Evolutionary conservation across 148 eudicot genomes (phyloP), one percentile per base, ranked within the genome.

Genomic region (Mesembryanthemum crystallinum): DNA sequence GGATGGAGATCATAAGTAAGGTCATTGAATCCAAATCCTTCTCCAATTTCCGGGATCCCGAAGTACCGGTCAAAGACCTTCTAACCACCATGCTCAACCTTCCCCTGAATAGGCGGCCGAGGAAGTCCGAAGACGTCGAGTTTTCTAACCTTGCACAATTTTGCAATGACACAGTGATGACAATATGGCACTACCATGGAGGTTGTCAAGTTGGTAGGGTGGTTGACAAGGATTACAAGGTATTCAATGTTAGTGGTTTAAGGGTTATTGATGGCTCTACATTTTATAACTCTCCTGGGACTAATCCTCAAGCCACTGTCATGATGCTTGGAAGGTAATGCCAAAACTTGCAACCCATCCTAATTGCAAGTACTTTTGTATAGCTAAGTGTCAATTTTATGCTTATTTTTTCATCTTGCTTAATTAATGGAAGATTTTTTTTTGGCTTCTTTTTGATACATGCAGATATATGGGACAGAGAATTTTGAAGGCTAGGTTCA

Each of bases 141-240:
- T 77, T 81, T 37, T 72, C 80, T 1, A 39, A 73, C 64, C 58
- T 85, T 32, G 82, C 80, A 23, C 82, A 82, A 30, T 88, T 75
- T 75, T 88, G 92, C 15, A 81, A 72, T 71, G 89, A 86, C 52
- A 88, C 89, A 1, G 89, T 88, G 0, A 83, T 82, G 82, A 88
- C 92, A n/a, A 86, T 88, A 64, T 88, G 88, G 89, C 92, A 86
- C n/a, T 88, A 86, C n/a, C 89, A 86, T 64, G 92, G 89, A 0
- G 92, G 92, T 2, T 88, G 92, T 18, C 86, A 83, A 64, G 89
- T 88, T 64, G 89, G 84, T 27, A 75, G 42, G 66, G 91, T 88
- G 60, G 89, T 88, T 4, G 86, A 86, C 29, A 60, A 79, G 60
- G 39, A 84, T 47, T 88, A 88, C 18, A 81, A 23, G 77, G 89